Conservation (phyloP, 257 asterid species). For the Gentiana straminea region DNA sequence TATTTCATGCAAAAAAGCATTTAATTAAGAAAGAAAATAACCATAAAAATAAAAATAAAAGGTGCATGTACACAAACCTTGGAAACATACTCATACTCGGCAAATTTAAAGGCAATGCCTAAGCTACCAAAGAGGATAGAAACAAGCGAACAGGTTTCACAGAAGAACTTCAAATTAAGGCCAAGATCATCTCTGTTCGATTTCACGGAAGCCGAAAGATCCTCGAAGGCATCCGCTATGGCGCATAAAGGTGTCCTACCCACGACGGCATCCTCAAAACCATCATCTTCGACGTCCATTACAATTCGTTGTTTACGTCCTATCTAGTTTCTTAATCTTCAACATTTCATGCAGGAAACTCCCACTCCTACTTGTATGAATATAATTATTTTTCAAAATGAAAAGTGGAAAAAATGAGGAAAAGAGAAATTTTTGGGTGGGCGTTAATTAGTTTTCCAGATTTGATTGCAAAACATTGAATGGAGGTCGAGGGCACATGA, state of each 20-base stretch:
- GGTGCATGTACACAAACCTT: constrained; percentile 39
- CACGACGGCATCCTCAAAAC: constrained; percentile 30
- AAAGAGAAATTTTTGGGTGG: too few relatives aligned
- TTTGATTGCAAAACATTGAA: too few relatives aligned
- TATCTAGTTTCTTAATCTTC: too few relatives aligned
- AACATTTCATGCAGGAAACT: too few relatives aligned
- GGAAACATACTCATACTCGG: constrained; percentile 71
- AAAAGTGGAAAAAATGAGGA: too few relatives aligned
- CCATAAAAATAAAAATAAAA: not conserved
- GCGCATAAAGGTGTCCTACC: constrained; percentile 57
- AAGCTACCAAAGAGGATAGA: constrained; percentile 79
- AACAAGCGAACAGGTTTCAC: constrained; percentile 83
- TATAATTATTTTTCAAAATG: too few relatives aligned
- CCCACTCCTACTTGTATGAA: too few relatives aligned
- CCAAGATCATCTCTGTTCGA: constrained; percentile 32
- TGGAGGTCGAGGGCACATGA: too few relatives aligned
- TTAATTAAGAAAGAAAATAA: too few relatives aligned
- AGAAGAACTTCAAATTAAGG: constrained; percentile 67
- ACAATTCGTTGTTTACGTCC: constrained; percentile 5
- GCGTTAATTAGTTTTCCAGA: too few relatives aligned
- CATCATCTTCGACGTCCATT: constrained; percentile 33
- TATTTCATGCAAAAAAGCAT: too few relatives aligned
- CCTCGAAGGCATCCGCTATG: constrained; percentile 83
- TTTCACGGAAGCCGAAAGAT: constrained; percentile 45
- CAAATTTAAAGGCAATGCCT: constrained; percentile 90